Evolutionary conservation across 805 yeast species (phyloP), one percentile per base, ranked within the genome.

Genomic region (Kregervanrija fluxuum): DNA sequence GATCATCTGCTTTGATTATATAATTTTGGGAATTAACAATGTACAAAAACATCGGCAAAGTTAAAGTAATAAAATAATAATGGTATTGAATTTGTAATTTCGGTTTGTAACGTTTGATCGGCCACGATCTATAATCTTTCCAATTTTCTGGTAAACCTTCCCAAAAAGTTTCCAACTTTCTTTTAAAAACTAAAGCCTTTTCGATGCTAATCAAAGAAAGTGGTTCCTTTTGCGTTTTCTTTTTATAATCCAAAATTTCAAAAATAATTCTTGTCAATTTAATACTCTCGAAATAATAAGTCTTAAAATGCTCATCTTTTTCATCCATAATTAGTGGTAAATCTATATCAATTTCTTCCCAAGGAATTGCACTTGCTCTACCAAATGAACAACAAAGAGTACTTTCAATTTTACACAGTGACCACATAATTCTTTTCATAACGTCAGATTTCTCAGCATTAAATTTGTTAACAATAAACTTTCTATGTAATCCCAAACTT

Each of bases 401-500:
- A 33, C 68, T 57, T 49, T 71, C 77, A 30, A 57, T 55, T 42
- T 69, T 71, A 35, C 69, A 65, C 30, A 74, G 44, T 0, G 76
- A 60, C 77, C 78, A 74, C 56, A 67, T 54, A n/a, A 68, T 59
- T 33, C 71, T 52, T 40, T 64, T 66, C 65, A 62, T 65, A 34
- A 68, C 72, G 39, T 68, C 70, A 3, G 64, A 60, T 37, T 60
- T 61, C n/a, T 57, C 62, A 30, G 48, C 54, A 30, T 54, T 57
- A 40, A 65, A 65, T 45, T 63, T 65, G 40, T 60, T 55, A 8
- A 64, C 66, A 31, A 66, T 65, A 30, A 66, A 55, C 38, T 60
- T 64, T 42, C 71, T 60, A 51, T 74, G 76, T 3, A 73, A 54
- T 0, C 79, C 79, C n/a, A 74, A 54, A n/a, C 75, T 64, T 30